Evolutionary conservation across 1,139 yeast species (phyloP), one percentile per base, ranked within the genome.

Genomic region (Taiozyma sp.): DNA sequence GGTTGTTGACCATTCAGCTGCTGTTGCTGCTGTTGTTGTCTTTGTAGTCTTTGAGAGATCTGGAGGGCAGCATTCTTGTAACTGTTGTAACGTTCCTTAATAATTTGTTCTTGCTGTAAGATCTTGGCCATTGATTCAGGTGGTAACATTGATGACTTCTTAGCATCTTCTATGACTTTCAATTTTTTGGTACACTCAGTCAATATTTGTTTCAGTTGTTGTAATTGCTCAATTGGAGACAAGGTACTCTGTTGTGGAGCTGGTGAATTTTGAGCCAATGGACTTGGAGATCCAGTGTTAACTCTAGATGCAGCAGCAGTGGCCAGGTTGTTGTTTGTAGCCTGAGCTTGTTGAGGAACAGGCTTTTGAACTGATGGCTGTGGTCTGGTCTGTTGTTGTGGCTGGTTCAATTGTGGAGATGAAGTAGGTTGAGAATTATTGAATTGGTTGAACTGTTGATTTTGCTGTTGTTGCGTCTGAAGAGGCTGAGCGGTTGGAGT

Each of bases 121-220:
- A 64, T 54, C 30, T 61, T 63, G 13, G 60, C 56, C 42, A 66
- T 41, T n/a, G 64, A 62, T 9, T 67, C 70, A 1, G 68, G 65
- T 2, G 75, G 60, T 4, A 71, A 50, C 27, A 59, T 62, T 9
- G 72, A 69, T 49, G 67, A 62, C 29, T 56, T 64, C 48, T 70
- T 71, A 42, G 70, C 70, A 16, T 66, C 65, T 43, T 71, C 73
- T 41, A 74, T 65, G 4, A 66, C 63, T 43, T 67, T 60, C 54
- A 71, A 50, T 43, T 75, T 79, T 40, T 75, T 70, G 48, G 75
- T 76, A 51, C 78, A 73, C 48, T 75, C 80, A 14, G 72, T 75
- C 8, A 68, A 67, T 46, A 65, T 54, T 22, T 57, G 55, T 49
- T 62, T 60, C 28, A 70, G 55, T 32, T 67, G 68, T 45, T 67